phyloP scores from a whole-genome alignment of 2,329 filamentous ascomycete genomes.

The Fusarium hainanense region DNA sequence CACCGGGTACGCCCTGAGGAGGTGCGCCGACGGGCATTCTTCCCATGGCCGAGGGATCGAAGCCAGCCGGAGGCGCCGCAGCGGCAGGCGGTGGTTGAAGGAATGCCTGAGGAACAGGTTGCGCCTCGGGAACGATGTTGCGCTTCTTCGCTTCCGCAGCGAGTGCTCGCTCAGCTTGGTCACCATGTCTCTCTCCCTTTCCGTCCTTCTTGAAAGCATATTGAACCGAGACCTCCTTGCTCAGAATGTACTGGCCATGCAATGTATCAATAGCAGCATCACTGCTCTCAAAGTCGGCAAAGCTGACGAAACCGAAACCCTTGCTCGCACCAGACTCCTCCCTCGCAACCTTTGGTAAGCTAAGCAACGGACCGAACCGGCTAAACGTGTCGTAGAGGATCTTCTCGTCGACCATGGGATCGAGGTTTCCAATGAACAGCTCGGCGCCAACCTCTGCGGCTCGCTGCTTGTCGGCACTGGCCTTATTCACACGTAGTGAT shows the following conservation, averaged over 20 bases:
- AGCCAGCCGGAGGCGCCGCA: slow-evolving; percentile 47
- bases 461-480: slow-evolving; percentile 90
- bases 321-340: slow-evolving; percentile 91
- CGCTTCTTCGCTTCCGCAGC: slow-evolving; percentile 94
- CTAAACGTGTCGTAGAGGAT: slow-evolving; percentile 94
- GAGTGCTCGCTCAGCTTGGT: slow-evolving; percentile 90
- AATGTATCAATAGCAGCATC: slow-evolving; percentile 92
- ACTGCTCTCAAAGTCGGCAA: slow-evolving; percentile 90
- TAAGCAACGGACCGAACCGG: slow-evolving; percentile 87
- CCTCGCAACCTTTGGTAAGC: slow-evolving; percentile 88
- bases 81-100: slow-evolving; percentile 56
- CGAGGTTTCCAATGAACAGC: slow-evolving; percentile 95
- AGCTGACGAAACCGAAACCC: slow-evolving; percentile 96
- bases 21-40: slow-evolving; percentile 46
- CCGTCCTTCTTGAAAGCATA: slow-evolving; percentile 99
- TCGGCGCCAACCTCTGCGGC: slow-evolving; percentile 94
- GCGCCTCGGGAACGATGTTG: slow-evolving; percentile 85
- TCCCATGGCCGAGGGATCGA: slow-evolving; percentile 51
- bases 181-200: slow-evolving; percentile 94
- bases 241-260: slow-evolving; percentile 96
- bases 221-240: slow-evolving; percentile 95
- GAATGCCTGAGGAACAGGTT: slow-evolving; percentile 79
- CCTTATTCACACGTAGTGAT: slow-evolving; percentile 96
- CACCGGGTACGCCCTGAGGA: slow-evolving; percentile 52
- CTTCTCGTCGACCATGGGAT: slow-evolving; percentile 94